Evolutionary conservation across 129 eudicot genomes (phyloP).

Genomic region (Flaveria brownii): DNA sequence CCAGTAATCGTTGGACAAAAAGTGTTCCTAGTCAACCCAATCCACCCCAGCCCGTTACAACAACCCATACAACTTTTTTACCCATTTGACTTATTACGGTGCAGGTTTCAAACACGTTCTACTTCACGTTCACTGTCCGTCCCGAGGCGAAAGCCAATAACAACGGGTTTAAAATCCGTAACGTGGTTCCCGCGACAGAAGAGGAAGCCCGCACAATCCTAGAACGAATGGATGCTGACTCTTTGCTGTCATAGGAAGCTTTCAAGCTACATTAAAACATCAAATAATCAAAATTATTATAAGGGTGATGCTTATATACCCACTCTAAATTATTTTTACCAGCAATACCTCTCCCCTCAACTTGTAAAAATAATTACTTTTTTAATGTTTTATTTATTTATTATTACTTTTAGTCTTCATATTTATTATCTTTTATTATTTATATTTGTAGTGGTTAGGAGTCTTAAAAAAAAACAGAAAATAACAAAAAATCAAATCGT

Average conservation of each 20-base stretch:
- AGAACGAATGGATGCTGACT: conserved; percentile 88
- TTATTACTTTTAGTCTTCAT: no score
- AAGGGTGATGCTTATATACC: background rate
- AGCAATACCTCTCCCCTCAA: no score
- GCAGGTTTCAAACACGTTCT: conserved; percentile 92
- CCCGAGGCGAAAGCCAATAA: conserved; percentile 74
- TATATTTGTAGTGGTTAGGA: no score
- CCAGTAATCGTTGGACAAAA: background rate
- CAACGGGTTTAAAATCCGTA: conserved; percentile 66
- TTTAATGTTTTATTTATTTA: no score
- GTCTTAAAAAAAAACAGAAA: no score
- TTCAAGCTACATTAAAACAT: background rate
- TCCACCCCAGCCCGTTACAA: background rate
- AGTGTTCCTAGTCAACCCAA: background rate
- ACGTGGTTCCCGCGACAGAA: conserved; percentile 96
- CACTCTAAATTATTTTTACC: no score
- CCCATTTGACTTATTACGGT: background rate
- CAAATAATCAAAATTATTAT: conserved; percentile 7
- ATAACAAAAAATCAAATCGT: no score
- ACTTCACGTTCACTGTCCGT: conserved; percentile 91
- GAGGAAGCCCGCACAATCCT: conserved; percentile 89
- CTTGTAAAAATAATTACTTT: no score
- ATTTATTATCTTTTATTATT: no score
- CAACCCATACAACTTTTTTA: background rate
- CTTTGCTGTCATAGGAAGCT: conserved; percentile 29